phyloP scores from a whole-genome alignment of 345 rosid species.

The Iberis pinnata region DNA sequence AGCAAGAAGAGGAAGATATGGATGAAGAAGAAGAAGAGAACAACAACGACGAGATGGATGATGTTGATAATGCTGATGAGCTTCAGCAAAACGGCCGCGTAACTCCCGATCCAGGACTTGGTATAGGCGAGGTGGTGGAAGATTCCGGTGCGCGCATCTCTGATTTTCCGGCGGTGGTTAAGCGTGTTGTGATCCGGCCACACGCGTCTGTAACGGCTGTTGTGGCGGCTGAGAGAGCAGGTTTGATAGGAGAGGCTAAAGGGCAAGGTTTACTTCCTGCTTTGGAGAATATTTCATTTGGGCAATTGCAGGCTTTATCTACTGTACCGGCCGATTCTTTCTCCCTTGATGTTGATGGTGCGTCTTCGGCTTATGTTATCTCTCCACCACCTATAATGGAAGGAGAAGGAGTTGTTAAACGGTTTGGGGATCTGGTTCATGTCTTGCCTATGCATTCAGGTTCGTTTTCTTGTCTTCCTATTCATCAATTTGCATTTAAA shows the following conservation, averaged over 20 bases:
- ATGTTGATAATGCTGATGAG: conserved; percentile 36
- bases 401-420: conserved; percentile 78
- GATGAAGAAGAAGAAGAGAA: conserved; percentile 42
- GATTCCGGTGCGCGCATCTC: conserved; percentile 58
- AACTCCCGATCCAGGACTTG: conserved; percentile 44
- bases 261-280: conserved; percentile 36
- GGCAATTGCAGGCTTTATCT: conserved; percentile 81
- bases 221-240: conserved; percentile 59
- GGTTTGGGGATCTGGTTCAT: conserved; percentile 62
- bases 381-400: conserved; percentile 74
- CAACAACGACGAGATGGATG: conserved; percentile 37
- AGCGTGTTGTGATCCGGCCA: conserved; percentile 62
- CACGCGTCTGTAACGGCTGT: conserved; percentile 55
- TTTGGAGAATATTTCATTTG: conserved; percentile 53
- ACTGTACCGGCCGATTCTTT: conserved; percentile 54
- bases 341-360: conserved; percentile 41
- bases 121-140: conserved; percentile 45
- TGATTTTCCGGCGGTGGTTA: conserved; percentile 60
- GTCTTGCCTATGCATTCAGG: conserved; percentile 98
- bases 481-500: neutral
- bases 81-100: conserved; percentile 28
- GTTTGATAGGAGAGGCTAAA: conserved; percentile 43
- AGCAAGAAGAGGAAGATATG: conserved; percentile 48
- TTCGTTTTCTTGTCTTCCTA: neutral
- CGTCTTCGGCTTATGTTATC: conserved; percentile 45